phyloP scores from a whole-genome alignment of 208 protist species.

The Porcisia hertigi region DNA sequence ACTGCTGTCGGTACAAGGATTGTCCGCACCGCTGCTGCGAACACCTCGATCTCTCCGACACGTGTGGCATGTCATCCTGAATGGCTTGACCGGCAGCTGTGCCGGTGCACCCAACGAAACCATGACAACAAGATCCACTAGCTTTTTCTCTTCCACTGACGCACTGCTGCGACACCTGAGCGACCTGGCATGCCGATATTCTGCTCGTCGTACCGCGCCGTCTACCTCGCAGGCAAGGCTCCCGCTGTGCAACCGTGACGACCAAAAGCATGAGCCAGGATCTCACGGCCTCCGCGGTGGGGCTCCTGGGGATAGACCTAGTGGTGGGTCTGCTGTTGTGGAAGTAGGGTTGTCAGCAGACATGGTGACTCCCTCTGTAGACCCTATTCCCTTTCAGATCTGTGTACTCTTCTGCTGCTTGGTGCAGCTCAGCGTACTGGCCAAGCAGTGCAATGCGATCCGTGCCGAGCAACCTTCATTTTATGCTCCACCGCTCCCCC shows the following conservation, averaged over 20 bases:
- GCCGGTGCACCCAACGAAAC: neutral
- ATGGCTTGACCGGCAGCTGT: slow-evolving; percentile 7
- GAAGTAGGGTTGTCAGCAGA: neutral
- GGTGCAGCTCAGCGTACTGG: neutral
- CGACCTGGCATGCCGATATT: neutral
- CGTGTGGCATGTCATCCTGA: slow-evolving; percentile 25
- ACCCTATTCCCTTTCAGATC: neutral
- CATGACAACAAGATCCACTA: neutral
- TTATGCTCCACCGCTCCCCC: neutral
- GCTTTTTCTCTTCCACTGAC: neutral
- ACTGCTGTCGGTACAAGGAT: neutral
- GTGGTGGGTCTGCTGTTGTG: neutral
- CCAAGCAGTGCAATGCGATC: neutral
- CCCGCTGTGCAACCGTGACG: neutral
- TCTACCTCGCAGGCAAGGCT: neutral
- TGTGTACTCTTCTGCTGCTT: neutral
- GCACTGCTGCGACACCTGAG: neutral
- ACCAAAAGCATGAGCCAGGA: neutral
- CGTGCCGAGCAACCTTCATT: neutral
- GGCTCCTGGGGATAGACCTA: neutral
- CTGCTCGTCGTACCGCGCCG: neutral
- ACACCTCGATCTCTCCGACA: slow-evolving; percentile 23
- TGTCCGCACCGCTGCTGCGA: neutral
- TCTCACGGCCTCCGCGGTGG: neutral
- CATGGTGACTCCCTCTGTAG: neutral